Evolutionary conservation across 1,284 basidiomycete genomes (phyloP).

Genomic region (Leucoagaricus sp.): DNA sequence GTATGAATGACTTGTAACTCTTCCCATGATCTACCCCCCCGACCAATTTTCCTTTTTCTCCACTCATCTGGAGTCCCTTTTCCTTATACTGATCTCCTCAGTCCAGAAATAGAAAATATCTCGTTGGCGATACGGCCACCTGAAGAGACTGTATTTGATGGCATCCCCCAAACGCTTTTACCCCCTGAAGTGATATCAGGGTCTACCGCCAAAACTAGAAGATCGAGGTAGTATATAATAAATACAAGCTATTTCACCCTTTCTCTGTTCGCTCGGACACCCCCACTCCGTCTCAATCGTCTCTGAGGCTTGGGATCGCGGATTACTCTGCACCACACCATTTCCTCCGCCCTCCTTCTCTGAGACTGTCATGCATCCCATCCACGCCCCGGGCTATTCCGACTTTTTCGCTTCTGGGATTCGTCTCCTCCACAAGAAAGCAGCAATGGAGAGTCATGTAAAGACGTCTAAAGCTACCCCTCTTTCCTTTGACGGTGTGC

Average conservation of each 20-base stretch:
- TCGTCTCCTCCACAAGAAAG: slow-evolving; percentile 30
- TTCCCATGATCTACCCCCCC: not conserved
- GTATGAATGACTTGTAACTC: not conserved
- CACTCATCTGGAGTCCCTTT: not conserved
- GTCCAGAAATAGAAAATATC: not conserved
- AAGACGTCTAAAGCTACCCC: slow-evolving; percentile 9
- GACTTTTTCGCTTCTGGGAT: slow-evolving; percentile 46
- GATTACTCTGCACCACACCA: slow-evolving; percentile 5
- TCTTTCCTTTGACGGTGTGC: slow-evolving; percentile 5
- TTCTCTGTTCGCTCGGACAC: not conserved
- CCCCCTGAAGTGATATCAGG: not conserved
- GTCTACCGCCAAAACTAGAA: not conserved
- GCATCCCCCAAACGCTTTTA: not conserved
- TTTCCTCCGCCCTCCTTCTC: not conserved
- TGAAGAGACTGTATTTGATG: slow-evolving; percentile 1
- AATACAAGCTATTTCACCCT: not conserved
- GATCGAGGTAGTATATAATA: slow-evolving; percentile 11
- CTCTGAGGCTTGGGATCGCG: no score
- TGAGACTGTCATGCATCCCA: slow-evolving; percentile 15
- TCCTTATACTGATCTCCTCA: not conserved
- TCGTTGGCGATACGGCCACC: slow-evolving; percentile 29
- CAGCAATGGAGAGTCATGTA: slow-evolving; percentile 13
- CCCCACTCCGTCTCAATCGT: not conserved
- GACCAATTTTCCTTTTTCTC: not conserved
- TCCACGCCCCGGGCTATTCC: slow-evolving; percentile 35